Conservation (phyloP, 2,329 filamentous ascomycete species). For the Thermoascus crustaceus region DNA sequence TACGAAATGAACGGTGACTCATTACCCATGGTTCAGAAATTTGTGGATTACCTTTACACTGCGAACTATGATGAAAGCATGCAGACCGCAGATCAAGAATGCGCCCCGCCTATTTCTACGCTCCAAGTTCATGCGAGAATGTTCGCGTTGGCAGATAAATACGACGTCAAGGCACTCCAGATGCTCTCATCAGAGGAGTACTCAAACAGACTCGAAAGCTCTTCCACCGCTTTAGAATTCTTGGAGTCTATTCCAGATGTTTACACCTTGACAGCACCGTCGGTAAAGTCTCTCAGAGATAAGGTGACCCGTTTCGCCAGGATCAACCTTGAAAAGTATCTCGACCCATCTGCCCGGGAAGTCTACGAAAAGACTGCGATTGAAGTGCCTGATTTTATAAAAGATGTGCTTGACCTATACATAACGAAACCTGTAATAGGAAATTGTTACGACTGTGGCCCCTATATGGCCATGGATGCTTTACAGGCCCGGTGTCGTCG, state of each 20-base stretch:
- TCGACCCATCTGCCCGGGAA: neutral
- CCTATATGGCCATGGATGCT: neutral
- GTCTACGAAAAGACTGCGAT: slow-evolving; percentile 1
- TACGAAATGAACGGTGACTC: neutral
- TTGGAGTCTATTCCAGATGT: slow-evolving; percentile 4
- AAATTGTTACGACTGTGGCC: slow-evolving; percentile 1
- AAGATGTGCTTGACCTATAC: slow-evolving; percentile 2
- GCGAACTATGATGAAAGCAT: neutral
- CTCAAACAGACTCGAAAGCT: neutral
- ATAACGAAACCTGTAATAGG: neutral
- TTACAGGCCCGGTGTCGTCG: slow-evolving; percentile 1
- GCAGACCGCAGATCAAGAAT: too few relatives aligned
- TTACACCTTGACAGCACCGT: neutral
- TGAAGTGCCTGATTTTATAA: neutral
- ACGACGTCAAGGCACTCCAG: neutral
- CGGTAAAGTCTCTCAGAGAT: neutral
- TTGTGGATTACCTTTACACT: neutral
- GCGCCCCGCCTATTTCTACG: too few relatives aligned
- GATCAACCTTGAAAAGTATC: neutral
- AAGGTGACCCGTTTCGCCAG: neutral
- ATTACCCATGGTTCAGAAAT: neutral
- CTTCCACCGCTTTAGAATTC: neutral
- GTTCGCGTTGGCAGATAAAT: slow-evolving; percentile 3
- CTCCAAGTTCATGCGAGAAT: slow-evolving; percentile 4
- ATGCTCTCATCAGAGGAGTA: slow-evolving; percentile 1